phyloP scores from a whole-genome alignment of 345 rosid genomes.

The Salix purpurea region DNA sequence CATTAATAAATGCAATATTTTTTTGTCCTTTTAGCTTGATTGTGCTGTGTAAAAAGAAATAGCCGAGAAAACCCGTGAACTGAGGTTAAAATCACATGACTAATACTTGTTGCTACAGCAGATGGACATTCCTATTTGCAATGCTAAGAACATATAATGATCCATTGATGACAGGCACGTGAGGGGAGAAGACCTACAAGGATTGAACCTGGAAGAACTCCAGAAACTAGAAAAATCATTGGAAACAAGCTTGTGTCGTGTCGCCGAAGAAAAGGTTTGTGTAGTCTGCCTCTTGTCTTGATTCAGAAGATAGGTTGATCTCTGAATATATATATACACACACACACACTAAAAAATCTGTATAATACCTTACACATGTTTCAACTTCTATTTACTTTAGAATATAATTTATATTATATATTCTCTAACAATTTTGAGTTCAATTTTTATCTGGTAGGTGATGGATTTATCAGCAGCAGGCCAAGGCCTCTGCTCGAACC shows the following conservation, averaged over 20 bases:
- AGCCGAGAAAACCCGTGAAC: slow-evolving; percentile 31
- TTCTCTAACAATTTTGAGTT: neutral
- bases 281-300: neutral
- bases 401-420: too few species aligned
- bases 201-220: slow-evolving; percentile 21
- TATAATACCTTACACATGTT: neutral
- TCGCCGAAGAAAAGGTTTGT: slow-evolving; percentile 30
- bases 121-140: neutral
- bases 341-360: neutral
- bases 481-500: neutral
- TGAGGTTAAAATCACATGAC: slow-evolving; percentile 25
- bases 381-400: slow-evolving; percentile 15
- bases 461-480: neutral
- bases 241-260: slow-evolving; percentile 18
- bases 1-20: neutral
- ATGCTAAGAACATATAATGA: neutral
- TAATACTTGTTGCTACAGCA: neutral
- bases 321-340: neutral
- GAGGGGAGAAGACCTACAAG: slow-evolving; percentile 37
- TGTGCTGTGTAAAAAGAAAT: slow-evolving; percentile 21
- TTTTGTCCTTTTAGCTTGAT: slow-evolving; percentile 23
- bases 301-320: neutral
- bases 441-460: neutral
- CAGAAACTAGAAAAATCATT: slow-evolving; percentile 19
- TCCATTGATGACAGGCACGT: slow-evolving; percentile 15